Base-by-base conservation (phyloP, 169 alveolate species). In the Plasmodium relictum region DNA sequence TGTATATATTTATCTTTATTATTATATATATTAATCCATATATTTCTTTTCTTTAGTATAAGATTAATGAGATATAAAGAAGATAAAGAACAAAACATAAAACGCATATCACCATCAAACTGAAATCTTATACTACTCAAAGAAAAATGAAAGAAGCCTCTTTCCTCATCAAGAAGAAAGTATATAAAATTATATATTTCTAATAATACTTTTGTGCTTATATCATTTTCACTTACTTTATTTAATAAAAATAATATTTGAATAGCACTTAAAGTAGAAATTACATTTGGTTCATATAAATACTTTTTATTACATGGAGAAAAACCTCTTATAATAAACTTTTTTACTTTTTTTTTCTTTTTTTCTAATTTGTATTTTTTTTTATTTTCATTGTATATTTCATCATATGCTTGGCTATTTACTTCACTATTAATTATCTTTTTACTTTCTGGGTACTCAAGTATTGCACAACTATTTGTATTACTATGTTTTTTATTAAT, bases 191-290 rank as follows among this genome's bases (percentile, higher is more conserved):
- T 73, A 42, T 66, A 73, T 39, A 85, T 73, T 44, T 85, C 88
- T 66, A 72, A 66, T 8, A 85, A 52, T 24, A 45, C 62, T 20
- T 68, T 73, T 16, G 87, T 73, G 45, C 89, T 78, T 65, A 78
- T 78, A 65, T 66, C 76, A 65, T 78, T 54, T 61, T 74, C 92
- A 71, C 73, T 65, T 42, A 31, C 68, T 73, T 61, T 66, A 44
- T 85, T 73, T 54, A 88, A 62, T 41, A 88, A 37, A 68, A 73
- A 71, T 52, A 83, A 69, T 26, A 92, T 80, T 61, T 92, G 94
- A 26, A 91, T 74, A 24, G 94, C 94, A 70, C 88, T 76, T 26
- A 91, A 26, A 18, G 94, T 91, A 14, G 91, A 68, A 50, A 70
- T 72, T 45, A 87, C 88, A 44, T 83, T 91, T 56, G 92, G 14